Percentiles rank a stretch among this genome's conserved stretches.
phyloP scores from a whole-genome alignment of 192 early-diverging fungal genomes.

The Coemansia sp. region DNA sequence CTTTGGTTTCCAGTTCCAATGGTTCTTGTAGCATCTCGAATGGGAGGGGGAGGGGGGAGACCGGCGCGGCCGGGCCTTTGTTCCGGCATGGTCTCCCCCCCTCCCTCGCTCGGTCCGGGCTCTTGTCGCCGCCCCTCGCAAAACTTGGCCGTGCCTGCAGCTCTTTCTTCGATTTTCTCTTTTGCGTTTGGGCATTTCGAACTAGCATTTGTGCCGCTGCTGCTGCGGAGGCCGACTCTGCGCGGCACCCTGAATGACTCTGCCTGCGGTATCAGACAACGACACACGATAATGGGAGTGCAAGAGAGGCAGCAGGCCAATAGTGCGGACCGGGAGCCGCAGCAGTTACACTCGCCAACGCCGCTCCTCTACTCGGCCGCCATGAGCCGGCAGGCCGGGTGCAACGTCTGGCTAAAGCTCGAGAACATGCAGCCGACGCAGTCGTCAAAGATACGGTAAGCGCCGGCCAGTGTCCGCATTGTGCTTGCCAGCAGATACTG shows the following conservation, averaged over 20 bases:
- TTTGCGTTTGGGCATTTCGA: not conserved
- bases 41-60: too few relatives aligned
- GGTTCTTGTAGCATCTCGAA: constrained; percentile 39
- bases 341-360: constrained; percentile 25
- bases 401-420: constrained; percentile 69
- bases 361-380: constrained; percentile 38
- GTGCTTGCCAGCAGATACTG: not conserved
- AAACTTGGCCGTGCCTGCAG: not conserved
- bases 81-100: too few relatives aligned
- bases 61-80: too few relatives aligned
- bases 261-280: too few relatives aligned
- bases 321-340: not conserved
- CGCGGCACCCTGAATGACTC: too few relatives aligned
- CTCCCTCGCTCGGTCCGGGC: too few relatives aligned
- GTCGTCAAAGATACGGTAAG: constrained; percentile 75
- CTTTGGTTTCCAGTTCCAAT: constrained; percentile 44
- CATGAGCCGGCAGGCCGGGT: constrained; percentile 41
- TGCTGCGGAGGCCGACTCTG: too few relatives aligned
- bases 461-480: constrained; percentile 18
- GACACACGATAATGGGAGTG: too few relatives aligned
- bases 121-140: not conserved
- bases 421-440: constrained; percentile 71
- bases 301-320: too few relatives aligned
- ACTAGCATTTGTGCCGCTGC: too few relatives aligned
- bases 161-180: too few relatives aligned